These are phyloP conservation scores for Mycena albidolilacea DNA, from an alignment of 768 basidiomycete genomes.

Conservation along the genomic window DNA sequence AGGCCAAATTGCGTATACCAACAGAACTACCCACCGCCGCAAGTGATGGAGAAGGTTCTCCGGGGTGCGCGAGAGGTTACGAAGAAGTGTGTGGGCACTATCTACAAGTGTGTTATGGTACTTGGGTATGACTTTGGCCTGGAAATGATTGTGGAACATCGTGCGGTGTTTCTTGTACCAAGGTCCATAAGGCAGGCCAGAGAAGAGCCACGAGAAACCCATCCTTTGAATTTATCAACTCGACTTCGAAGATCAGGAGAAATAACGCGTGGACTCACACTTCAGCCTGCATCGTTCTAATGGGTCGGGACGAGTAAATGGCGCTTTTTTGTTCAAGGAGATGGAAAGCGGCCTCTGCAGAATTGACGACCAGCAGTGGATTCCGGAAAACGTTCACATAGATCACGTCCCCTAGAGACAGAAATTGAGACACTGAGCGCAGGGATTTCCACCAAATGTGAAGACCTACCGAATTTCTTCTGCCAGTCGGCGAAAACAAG, in stretches of 20 bases:
- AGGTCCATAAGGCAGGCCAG: constrained; percentile 33
- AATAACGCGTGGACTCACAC: constrained; percentile 21
- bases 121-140: constrained; percentile 27
- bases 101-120: constrained; percentile 50
- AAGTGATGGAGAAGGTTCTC: constrained; percentile 17
- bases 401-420: constrained; percentile 63
- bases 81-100: constrained; percentile 49
- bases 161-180: constrained; percentile 48
- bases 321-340: constrained; percentile 70
- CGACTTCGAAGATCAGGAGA: background rate
- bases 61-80: constrained; percentile 40
- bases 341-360: constrained; percentile 60
- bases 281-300: constrained; percentile 38
- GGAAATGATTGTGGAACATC: constrained; percentile 48
- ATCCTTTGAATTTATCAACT: constrained; percentile 14
- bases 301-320: constrained; percentile 69
- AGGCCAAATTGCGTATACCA: too few relatives aligned
- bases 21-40: background rate
- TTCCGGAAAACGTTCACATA: constrained; percentile 67
- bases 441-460: too few relatives aligned
- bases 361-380: constrained; percentile 63
- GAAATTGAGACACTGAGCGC: constrained; percentile 6
- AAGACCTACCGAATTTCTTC: constrained; percentile 54
- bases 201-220: constrained; percentile 38
- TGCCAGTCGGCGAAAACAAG: constrained; percentile 58